These are phyloP conservation scores for Cadophora gregata DNA, from an alignment of 2,329 filamentous ascomycete genomes.

Conservation along the genomic window DNA sequence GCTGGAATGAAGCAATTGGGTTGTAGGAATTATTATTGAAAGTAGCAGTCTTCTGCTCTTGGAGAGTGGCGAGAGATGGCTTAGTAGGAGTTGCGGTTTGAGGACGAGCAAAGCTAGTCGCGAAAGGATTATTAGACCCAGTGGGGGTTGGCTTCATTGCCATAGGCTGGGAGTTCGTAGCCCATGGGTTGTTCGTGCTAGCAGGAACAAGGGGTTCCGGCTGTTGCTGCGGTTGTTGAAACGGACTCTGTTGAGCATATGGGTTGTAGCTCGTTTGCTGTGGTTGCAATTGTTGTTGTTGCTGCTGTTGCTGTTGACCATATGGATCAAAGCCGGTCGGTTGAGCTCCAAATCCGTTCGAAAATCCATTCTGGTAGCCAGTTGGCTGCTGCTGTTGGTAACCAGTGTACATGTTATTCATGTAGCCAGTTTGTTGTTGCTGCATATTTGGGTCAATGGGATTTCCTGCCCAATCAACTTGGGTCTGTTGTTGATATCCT, in stretches of 20 bases:
- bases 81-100: slow-evolving; percentile 63
- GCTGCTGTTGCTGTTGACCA: slow-evolving; percentile 55
- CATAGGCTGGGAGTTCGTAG: slow-evolving; percentile 64
- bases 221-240: slow-evolving; percentile 55
- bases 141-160: slow-evolving; percentile 83
- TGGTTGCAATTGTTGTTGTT: slow-evolving; percentile 60
- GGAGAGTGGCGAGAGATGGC: slow-evolving; percentile 75
- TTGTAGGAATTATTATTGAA: slow-evolving; percentile 51
- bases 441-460: slow-evolving; percentile 81
- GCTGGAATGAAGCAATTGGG: slow-evolving; percentile 55
- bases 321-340: slow-evolving; percentile 76
- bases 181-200: slow-evolving; percentile 96
- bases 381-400: slow-evolving; percentile 59
- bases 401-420: slow-evolving; percentile 60
- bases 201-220: slow-evolving; percentile 69
- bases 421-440: slow-evolving; percentile 81
- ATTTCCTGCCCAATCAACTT: slow-evolving; percentile 97
- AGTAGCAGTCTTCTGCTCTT: slow-evolving; percentile 81
- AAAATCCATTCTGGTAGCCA: slow-evolving; percentile 72
- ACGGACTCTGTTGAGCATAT: slow-evolving; percentile 53
- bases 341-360: slow-evolving; percentile 72
- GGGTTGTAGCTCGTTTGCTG: slow-evolving; percentile 61
- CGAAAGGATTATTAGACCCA: slow-evolving; percentile 98
- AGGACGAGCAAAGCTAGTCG: slow-evolving; percentile 70
- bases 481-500: slow-evolving; percentile 95